Percentiles rank a stretch among this genome's conserved stretches.
phyloP scores from a whole-genome alignment of 2,329 filamentous ascomycete species.

The Fusarium globosum region DNA sequence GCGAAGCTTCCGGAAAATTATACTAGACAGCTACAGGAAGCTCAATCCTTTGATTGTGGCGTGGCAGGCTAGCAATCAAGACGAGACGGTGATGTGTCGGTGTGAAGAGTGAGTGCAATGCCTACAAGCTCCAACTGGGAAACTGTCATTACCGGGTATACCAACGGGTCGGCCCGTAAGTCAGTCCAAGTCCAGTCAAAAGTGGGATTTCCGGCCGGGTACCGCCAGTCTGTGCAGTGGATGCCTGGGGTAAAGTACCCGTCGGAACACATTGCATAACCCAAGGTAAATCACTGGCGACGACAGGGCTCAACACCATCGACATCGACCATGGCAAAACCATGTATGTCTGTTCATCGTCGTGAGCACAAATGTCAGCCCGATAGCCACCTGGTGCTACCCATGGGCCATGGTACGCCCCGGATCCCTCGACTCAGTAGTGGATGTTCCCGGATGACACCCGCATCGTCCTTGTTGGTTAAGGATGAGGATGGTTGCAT shows the following conservation, averaged over 20 bases:
- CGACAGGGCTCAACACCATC: conserved; percentile 11
- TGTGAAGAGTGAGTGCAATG: conserved; percentile 22
- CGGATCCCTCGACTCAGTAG: conserved; percentile 13
- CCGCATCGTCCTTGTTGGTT: conserved; percentile 23
- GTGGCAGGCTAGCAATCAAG: conserved; percentile 14
- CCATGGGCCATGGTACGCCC: conserved; percentile 9
- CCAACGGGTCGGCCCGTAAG: conserved; percentile 44
- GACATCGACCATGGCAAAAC: conserved; percentile 11
- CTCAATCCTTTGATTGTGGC: conserved; percentile 15
- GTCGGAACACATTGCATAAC: conserved; percentile 1
- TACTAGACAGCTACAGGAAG: conserved; percentile 17
- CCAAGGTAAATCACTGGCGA: not conserved
- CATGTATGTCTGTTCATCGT: conserved; percentile 16
- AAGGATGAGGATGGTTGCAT: conserved; percentile 15
- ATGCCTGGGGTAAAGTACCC: conserved; percentile 26
- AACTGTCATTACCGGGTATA: conserved; percentile 35
- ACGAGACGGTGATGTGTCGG: conserved; percentile 31
- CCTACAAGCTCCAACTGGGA: conserved; percentile 4
- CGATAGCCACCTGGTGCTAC: conserved; percentile 28
- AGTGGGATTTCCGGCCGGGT: conserved; percentile 26
- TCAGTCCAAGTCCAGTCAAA: conserved; percentile 25
- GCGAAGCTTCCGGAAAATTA: conserved; percentile 14
- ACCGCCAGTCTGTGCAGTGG: not conserved
- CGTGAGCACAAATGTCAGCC: conserved; percentile 30
- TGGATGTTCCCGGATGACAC: conserved; percentile 23